Conservation (phyloP, 2,329 filamentous ascomycete species). For the Alternaria solani region DNA sequence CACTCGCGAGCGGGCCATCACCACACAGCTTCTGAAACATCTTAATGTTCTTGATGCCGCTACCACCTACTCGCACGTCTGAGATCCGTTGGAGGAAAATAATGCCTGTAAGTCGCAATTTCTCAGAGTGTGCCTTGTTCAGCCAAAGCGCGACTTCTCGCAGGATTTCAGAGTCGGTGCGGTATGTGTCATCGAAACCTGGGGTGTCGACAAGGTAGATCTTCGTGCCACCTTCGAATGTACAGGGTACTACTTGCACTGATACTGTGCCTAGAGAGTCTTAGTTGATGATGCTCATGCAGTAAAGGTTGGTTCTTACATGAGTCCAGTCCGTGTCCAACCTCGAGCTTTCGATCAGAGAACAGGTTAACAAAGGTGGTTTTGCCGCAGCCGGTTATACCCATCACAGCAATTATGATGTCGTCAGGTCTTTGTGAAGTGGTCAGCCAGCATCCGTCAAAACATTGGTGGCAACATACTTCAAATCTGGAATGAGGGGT, state of each 20-base stretch:
- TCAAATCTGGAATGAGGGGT: not conserved
- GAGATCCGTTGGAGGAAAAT: conserved; percentile 59
- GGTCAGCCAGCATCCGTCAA: not conserved
- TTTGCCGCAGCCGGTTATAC: conserved; percentile 54
- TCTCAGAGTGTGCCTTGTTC: conserved; percentile 38
- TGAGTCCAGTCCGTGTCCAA: conserved; percentile 17
- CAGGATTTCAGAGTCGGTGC: conserved; percentile 57
- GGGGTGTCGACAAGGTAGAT: conserved; percentile 56
- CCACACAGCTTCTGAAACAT: conserved; percentile 59
- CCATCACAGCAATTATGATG: conserved; percentile 51
- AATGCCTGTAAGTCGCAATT: conserved; percentile 53
- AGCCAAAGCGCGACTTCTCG: conserved; percentile 54
- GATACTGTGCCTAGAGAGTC: conserved; percentile 7
- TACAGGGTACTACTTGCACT: conserved; percentile 10
- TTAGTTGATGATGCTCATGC: not conserved
- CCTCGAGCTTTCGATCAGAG: conserved; percentile 14
- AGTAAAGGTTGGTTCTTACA: not conserved
- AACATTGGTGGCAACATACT: not conserved
- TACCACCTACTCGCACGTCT: conserved; percentile 52
- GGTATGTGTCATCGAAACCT: conserved; percentile 58
- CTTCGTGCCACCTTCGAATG: conserved; percentile 1
- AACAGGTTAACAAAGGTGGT: conserved; percentile 47
- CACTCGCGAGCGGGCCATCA: conserved; percentile 51
- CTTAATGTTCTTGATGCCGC: conserved; percentile 52
- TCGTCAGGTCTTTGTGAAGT: conserved; percentile 1